Conservation (phyloP, 352 stramenopile species). For the Phytopythium vexans region DNA sequence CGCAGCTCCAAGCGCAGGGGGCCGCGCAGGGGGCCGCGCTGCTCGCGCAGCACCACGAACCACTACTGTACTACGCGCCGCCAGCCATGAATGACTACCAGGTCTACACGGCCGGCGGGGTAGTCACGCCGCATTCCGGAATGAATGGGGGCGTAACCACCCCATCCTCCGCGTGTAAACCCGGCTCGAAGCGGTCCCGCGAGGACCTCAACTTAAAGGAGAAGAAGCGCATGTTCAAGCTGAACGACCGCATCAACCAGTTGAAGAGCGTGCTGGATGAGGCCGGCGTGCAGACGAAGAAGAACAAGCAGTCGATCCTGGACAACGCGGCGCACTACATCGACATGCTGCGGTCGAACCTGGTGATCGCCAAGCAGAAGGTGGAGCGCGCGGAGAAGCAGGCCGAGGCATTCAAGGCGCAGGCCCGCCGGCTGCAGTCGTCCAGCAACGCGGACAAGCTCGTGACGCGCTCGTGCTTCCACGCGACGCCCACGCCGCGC, state of each 20-base stretch:
- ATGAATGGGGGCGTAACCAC: no score
- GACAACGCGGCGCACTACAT: conserved; percentile 75
- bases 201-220: conserved; percentile 85
- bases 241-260: conserved; percentile 83
- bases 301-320: conserved; percentile 77
- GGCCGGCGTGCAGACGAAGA: conserved; percentile 70
- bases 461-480: conserved; percentile 43
- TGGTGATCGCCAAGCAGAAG: conserved; percentile 60
- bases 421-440: conserved; percentile 15
- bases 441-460: conserved; percentile 23
- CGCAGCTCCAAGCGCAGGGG: no score
- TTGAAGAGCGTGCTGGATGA: conserved; percentile 65
- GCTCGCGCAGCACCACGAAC: no score
- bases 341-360: conserved; percentile 55
- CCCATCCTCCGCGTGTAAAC: conserved; percentile 18
- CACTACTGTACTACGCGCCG: conserved; percentile 28
- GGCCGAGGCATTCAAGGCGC: conserved; percentile 40
- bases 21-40: no score
- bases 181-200: conserved; percentile 56
- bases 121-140: conserved; percentile 19
- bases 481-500: conserved; percentile 56
- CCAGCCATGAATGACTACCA: conserved; percentile 60
- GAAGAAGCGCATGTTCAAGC: conserved; percentile 90
- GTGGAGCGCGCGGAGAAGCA: conserved; percentile 52
- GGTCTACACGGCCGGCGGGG: conserved; percentile 28